These are phyloP conservation scores for Lophium mytilinum DNA, from an alignment of 495 filamentous ascomycete species.

Conservation along the genomic window DNA sequence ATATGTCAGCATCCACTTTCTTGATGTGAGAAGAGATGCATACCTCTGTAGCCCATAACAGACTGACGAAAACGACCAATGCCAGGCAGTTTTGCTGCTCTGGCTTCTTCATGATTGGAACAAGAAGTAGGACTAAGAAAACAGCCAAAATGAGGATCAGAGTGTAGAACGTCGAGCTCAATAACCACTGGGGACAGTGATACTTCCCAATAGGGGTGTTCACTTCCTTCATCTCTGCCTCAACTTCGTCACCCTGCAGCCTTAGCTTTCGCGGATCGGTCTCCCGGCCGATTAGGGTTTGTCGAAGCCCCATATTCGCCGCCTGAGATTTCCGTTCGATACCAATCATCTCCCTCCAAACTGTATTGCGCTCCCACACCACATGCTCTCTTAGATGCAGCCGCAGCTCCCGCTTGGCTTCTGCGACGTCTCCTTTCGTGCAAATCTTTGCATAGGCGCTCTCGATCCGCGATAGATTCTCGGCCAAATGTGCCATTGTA, in stretches of 20 bases:
- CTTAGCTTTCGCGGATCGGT: constrained; percentile 58
- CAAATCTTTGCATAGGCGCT: constrained; percentile 70
- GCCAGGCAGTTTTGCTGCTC: constrained; percentile 96
- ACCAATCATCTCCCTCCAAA: constrained; percentile 98
- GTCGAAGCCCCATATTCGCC: constrained; percentile 74
- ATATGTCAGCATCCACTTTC: constrained; percentile 10
- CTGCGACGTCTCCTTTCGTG: constrained; percentile 64
- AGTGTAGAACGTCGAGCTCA: constrained; percentile 70
- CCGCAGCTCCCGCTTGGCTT: constrained; percentile 75
- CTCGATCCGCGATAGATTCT: constrained; percentile 64
- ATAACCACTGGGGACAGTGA: constrained; percentile 68
- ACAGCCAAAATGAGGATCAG: constrained; percentile 61
- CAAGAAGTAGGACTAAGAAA: constrained; percentile 61
- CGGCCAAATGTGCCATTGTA: constrained; percentile 62
- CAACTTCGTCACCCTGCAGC: constrained; percentile 71
- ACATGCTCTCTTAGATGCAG: constrained; percentile 94
- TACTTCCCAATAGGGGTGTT: constrained; percentile 74
- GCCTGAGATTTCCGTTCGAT: constrained; percentile 95
- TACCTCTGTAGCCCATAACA: constrained; percentile 95
- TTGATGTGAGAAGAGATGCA: background rate
- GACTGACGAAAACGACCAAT: constrained; percentile 84
- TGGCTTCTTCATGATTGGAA: constrained; percentile 70
- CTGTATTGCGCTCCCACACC: constrained; percentile 97
- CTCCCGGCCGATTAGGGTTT: constrained; percentile 71
- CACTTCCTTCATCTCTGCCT: constrained; percentile 57